These are phyloP conservation scores for Coleophoma crateriformis DNA, from an alignment of 2,329 filamentous ascomycete species.

Conservation along the genomic window DNA sequence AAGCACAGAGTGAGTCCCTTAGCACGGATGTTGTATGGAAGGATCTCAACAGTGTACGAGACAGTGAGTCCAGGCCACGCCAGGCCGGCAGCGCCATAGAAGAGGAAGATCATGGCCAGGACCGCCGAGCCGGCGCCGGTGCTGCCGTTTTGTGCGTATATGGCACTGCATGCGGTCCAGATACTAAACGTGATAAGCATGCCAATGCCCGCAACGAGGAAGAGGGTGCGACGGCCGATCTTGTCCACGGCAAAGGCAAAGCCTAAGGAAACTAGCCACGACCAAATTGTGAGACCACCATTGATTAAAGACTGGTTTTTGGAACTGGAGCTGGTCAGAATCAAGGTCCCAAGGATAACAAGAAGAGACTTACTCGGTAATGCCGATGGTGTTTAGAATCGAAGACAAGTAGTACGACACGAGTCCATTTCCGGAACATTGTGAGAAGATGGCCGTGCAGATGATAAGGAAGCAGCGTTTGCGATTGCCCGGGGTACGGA, in stretches of 20 bases:
- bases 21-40: slow-evolving; percentile 15
- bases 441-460: slow-evolving; percentile 58
- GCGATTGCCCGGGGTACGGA: slow-evolving; percentile 53
- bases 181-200: slow-evolving; percentile 22
- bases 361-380: slow-evolving; percentile 8
- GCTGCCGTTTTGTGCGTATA: slow-evolving; percentile 9
- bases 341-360: not conserved
- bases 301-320: slow-evolving; percentile 13
- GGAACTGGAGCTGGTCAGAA: slow-evolving; percentile 1
- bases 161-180: slow-evolving; percentile 18
- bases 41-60: slow-evolving; percentile 14
- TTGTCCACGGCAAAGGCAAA: slow-evolving; percentile 24
- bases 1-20: slow-evolving; percentile 15
- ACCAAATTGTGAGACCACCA: slow-evolving; percentile 22
- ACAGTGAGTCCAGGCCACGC: slow-evolving; percentile 15
- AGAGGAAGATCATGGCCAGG: slow-evolving; percentile 30
- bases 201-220: slow-evolving; percentile 22
- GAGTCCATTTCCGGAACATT: slow-evolving; percentile 64
- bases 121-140: slow-evolving; percentile 22
- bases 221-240: slow-evolving; percentile 23
- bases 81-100: slow-evolving; percentile 25
- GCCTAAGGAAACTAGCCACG: slow-evolving; percentile 18
- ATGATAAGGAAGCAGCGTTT: slow-evolving; percentile 56
- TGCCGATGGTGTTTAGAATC: slow-evolving; percentile 15
- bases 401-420: slow-evolving; percentile 52